Conservation (phyloP, 2,329 filamentous ascomycete species). For the Chaetomium globosum region DNA sequence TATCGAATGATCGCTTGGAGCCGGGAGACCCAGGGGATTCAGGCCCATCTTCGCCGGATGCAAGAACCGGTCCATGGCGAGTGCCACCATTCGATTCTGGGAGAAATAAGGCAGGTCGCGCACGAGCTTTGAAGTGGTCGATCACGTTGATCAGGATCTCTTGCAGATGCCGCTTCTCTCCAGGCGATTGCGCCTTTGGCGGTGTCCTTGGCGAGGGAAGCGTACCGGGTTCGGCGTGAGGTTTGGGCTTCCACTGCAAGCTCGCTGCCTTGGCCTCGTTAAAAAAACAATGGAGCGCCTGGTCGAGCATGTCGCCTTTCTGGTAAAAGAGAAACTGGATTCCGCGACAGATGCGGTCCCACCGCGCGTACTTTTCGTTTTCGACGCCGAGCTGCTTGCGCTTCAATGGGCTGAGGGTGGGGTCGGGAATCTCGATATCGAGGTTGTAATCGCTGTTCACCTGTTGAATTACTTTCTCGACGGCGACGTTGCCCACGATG, state of each 20-base stretch:
- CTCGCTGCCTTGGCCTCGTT: conserved; percentile 31
- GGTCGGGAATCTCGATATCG: conserved; percentile 35
- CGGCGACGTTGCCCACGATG: conserved; percentile 14
- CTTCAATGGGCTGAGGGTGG: conserved; percentile 29
- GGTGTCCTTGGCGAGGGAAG: conserved; percentile 24
- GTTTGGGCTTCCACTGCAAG: conserved; percentile 36
- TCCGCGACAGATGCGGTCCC: conserved; percentile 33
- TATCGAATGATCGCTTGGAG: conserved; percentile 29
- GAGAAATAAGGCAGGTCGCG: background rate
- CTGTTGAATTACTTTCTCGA: conserved; percentile 31
- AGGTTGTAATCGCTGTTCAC: conserved; percentile 40
- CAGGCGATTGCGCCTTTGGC: conserved; percentile 28
- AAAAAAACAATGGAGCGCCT: conserved; percentile 34
- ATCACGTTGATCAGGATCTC: conserved; percentile 35
- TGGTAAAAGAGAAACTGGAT: conserved; percentile 36
- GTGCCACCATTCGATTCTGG: background rate
- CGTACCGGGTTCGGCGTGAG: conserved; percentile 28
- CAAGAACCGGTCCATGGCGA: background rate
- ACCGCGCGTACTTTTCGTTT: conserved; percentile 30
- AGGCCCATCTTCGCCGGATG: conserved; percentile 6
- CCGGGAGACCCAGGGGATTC: conserved; percentile 15
- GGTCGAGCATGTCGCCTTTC: conserved; percentile 26
- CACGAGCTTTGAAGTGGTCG: conserved; percentile 15
- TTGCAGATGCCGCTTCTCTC: conserved; percentile 36
- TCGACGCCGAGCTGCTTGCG: conserved; percentile 28